Percentiles rank a stretch among this genome's conserved stretches.
These are phyloP conservation scores for Xylariaceae sp. DNA, from an alignment of 2,329 filamentous ascomycete genomes.

Conservation along the genomic window DNA sequence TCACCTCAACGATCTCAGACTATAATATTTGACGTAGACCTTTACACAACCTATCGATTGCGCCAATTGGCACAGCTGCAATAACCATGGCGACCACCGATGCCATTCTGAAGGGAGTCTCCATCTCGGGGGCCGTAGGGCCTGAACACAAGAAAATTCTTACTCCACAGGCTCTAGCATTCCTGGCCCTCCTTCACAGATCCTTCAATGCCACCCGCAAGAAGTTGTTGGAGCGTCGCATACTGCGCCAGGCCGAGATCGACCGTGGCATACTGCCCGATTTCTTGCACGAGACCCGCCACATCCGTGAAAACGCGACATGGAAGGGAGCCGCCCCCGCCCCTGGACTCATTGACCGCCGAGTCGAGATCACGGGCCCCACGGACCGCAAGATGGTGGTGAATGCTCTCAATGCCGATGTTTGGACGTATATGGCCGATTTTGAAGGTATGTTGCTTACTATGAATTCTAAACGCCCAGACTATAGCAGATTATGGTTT, in stretches of 20 bases:
- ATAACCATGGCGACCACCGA: conserved; percentile 65
- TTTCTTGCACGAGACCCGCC: conserved; percentile 92
- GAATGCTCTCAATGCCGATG: conserved; percentile 91
- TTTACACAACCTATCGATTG: background rate
- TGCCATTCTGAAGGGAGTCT: conserved; percentile 79
- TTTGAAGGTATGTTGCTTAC: conserved; percentile 74
- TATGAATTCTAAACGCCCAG: too few species aligned
- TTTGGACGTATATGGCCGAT: conserved; percentile 99
- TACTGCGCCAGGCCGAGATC: conserved; percentile 84
- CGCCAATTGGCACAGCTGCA: conserved; percentile 6
- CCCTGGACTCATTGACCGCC: conserved; percentile 85
- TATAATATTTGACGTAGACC: conserved; percentile 4
- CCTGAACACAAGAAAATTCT: conserved; percentile 85
- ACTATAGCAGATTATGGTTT: too few species aligned
- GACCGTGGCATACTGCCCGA: conserved; percentile 86
- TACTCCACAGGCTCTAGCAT: conserved; percentile 82
- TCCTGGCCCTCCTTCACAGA: conserved; percentile 90
- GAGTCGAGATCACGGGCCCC: conserved; percentile 95
- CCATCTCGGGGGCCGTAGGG: conserved; percentile 74
- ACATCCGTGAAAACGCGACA: conserved; percentile 88
- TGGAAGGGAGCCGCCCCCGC: conserved; percentile 93
- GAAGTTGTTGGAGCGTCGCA: conserved; percentile 79
- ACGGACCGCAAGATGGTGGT: conserved; percentile 99
- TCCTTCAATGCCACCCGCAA: conserved; percentile 91
- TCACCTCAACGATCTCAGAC: background rate